Conservation (phyloP, 805 yeast species). For the Candida maris region DNA sequence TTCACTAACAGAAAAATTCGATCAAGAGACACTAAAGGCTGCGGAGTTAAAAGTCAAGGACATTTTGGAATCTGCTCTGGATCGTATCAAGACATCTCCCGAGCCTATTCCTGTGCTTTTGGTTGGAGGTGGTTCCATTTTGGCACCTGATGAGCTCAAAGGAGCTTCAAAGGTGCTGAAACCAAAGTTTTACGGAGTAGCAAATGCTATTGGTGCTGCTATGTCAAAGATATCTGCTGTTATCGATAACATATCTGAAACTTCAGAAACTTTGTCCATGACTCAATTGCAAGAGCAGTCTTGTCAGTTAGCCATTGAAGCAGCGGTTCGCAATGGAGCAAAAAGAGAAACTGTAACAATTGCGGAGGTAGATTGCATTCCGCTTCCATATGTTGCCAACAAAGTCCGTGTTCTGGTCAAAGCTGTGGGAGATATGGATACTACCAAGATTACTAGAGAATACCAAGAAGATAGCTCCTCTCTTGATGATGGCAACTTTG, state of each 20-base stretch:
- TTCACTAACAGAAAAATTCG: slow-evolving; percentile 2
- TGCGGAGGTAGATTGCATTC: slow-evolving; percentile 26
- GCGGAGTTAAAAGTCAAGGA: slow-evolving; percentile 10
- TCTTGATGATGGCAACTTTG: neutral
- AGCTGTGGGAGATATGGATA: slow-evolving; percentile 44
- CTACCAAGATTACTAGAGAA: slow-evolving; percentile 15
- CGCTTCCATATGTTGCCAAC: slow-evolving; percentile 34
- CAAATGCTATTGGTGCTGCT: slow-evolving; percentile 52
- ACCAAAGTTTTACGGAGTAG: slow-evolving; percentile 41
- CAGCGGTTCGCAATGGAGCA: slow-evolving; percentile 28
- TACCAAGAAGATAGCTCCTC: neutral
- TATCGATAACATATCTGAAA: slow-evolving; percentile 14
- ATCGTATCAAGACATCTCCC: slow-evolving; percentile 40
- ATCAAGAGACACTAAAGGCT: slow-evolving; percentile 20
- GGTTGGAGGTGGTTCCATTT: slow-evolving; percentile 49
- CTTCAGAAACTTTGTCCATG: slow-evolving; percentile 18
- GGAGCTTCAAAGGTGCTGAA: slow-evolving; percentile 42
- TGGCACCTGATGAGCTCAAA: slow-evolving; percentile 31
- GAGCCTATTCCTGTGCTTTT: slow-evolving; percentile 37
- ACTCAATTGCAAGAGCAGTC: slow-evolving; percentile 21
- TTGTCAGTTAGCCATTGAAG: slow-evolving; percentile 16
- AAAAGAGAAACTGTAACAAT: slow-evolving; percentile 22
- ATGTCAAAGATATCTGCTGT: slow-evolving; percentile 40
- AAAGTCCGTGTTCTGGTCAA: slow-evolving; percentile 36
- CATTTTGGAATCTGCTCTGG: slow-evolving; percentile 38